Base-by-base conservation (phyloP, 2,329 filamentous ascomycete genomes). In the Daldinia eschscholtzii region DNA sequence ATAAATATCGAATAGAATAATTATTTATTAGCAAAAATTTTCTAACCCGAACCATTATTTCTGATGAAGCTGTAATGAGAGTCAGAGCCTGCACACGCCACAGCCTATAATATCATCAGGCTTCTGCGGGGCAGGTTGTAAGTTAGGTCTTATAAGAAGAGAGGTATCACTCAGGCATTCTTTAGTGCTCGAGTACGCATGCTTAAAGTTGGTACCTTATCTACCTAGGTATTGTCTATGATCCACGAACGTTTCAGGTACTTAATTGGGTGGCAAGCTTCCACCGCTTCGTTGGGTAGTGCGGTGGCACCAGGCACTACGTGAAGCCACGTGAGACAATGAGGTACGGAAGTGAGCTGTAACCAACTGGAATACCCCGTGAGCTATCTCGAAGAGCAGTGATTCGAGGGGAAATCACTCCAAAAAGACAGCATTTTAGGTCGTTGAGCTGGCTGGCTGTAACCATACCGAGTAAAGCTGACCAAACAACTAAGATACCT, bases 301-400 rank as follows among this genome's bases (percentile, higher is more conserved):
- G 61, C 35, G 63, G 64, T 70, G 64, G 63, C 69, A 71, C 69
- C 58, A 63, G 58, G 15, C 63, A 70, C 42, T 64, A 64, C 46
- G 50, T 61, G 67, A 67, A 63, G 69, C 69, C 66, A 71, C 69
- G 64, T 67, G 69, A 71, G 59, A 62, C 64, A 46, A 65, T 61
- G 63, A 56, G 55, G 37, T 50, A 57, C 64, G 12, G 50, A 64
- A 37, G 62, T 15, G 56, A 64, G 61, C 63, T 61, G 61, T 53
- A 57, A 44, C 62, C 62, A 46, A 65, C 33, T 39, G 39, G 53
- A 4, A 26, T 26, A 30, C 37, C 41, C 30, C 28, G 52, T 35
- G 6, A 10, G 20, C n/a, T 41, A 10, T 39, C 35, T 30, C 48
- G 42, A 63, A 15, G 10, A n/a, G 12, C 23, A 37, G 23, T 61